Evolutionary conservation across 495 filamentous ascomycete genomes (phyloP).

Genomic region (Penicillium nucicola): DNA sequence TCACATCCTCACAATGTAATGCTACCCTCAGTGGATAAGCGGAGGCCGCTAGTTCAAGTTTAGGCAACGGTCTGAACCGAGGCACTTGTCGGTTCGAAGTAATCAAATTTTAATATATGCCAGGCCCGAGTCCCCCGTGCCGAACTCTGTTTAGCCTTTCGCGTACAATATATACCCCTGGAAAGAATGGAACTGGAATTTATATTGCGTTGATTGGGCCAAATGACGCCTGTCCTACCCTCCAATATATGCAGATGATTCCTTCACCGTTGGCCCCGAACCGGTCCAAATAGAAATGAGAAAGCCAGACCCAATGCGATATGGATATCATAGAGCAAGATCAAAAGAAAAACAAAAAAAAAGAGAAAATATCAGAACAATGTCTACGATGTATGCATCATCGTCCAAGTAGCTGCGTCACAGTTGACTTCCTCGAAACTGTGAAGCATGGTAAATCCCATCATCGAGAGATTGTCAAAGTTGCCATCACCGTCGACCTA

Average conservation of each 20-base stretch:
- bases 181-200: not conserved
- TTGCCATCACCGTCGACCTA: slow-evolving; percentile 70
- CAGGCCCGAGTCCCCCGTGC: too few species aligned
- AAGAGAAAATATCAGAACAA: slow-evolving; percentile 8
- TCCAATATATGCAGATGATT: not conserved
- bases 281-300: not conserved
- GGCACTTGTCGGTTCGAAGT: not conserved
- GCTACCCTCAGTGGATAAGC: not conserved
- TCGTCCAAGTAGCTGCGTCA: slow-evolving; percentile 65
- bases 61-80: too few species aligned
- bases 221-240: slow-evolving; percentile 23
- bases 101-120: too few species aligned
- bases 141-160: too few species aligned
- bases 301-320: slow-evolving; percentile 18
- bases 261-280: too few species aligned
- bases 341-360: slow-evolving; percentile 1
- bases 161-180: too few species aligned
- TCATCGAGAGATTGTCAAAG: slow-evolving; percentile 65
- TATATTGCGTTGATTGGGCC: slow-evolving; percentile 18
- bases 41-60: slow-evolving; percentile 4
- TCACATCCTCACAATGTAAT: too few species aligned
- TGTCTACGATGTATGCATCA: slow-evolving; percentile 42
- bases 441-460: slow-evolving; percentile 75
- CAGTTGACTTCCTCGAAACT: slow-evolving; percentile 79
- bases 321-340: slow-evolving; percentile 32